These are phyloP conservation scores for Fraxinus pennsylvanica DNA, from an alignment of 257 asterid species.

Conservation along the genomic window DNA sequence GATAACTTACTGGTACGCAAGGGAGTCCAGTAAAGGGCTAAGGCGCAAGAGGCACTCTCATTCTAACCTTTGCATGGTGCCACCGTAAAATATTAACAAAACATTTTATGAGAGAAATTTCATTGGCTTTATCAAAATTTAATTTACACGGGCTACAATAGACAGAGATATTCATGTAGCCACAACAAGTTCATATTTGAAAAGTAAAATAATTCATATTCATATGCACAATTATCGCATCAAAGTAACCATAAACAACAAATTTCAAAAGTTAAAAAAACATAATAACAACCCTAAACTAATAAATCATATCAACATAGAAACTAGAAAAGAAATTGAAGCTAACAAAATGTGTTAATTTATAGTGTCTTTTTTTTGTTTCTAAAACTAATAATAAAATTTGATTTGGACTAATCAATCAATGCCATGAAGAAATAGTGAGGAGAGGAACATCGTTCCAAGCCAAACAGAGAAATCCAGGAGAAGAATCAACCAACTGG, in stretches of 20 bases:
- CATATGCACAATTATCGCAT: background rate
- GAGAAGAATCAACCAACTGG: slow-evolving; percentile 67
- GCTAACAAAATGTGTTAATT: background rate
- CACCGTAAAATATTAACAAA: too few species aligned
- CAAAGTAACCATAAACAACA: background rate
- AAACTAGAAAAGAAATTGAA: background rate
- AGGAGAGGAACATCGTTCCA: slow-evolving; percentile 86
- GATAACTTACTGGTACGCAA: too few species aligned
- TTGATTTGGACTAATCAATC: slow-evolving; percentile 25
- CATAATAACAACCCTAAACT: background rate
- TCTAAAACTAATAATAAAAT: slow-evolving; percentile 32
- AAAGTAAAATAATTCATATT: background rate
- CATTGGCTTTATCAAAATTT: too few species aligned
- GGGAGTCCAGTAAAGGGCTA: too few species aligned
- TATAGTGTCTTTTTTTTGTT: slow-evolving; percentile 10
- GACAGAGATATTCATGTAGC: too few species aligned
- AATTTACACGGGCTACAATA: too few species aligned
- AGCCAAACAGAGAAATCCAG: slow-evolving; percentile 81
- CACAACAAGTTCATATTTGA: too few species aligned
- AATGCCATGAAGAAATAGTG: slow-evolving; percentile 92
- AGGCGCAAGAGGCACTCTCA: too few species aligned
- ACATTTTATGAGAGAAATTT: too few species aligned
- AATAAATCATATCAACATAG: background rate
- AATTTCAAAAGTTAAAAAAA: background rate
- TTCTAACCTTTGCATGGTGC: too few species aligned